Percentiles rank a stretch among this genome's conserved stretches.
phyloP scores from a whole-genome alignment of 805 yeast genomes.

The Blastobotrys robertii region DNA sequence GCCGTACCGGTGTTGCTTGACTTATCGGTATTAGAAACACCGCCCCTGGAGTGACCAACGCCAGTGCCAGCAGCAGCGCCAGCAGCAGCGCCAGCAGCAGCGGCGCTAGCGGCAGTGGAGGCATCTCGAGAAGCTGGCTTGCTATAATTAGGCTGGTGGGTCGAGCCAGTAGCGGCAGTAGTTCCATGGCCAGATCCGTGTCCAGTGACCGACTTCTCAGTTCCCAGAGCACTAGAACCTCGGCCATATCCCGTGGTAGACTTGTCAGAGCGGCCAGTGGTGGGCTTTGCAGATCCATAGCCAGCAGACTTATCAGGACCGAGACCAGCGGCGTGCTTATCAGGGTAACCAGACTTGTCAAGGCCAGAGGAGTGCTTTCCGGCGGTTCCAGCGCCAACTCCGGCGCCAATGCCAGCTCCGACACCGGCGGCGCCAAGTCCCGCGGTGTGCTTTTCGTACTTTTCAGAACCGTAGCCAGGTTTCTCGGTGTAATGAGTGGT shows the following conservation, averaged over 20 bases:
- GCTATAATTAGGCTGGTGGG: background rate
- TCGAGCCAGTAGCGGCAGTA: background rate
- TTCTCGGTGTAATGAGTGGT: background rate
- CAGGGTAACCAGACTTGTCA: background rate
- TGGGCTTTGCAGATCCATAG: too few relatives aligned
- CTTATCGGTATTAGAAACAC: background rate
- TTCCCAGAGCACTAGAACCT: background rate
- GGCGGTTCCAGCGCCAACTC: conserved; percentile 4
- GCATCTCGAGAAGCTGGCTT: background rate
- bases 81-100: conserved; percentile 2
- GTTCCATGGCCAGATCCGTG: background rate
- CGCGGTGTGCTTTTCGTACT: background rate
- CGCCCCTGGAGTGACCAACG: background rate
- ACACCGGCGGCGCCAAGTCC: background rate
- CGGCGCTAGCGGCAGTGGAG: conserved; percentile 4
- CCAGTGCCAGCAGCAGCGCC: conserved; percentile 3
- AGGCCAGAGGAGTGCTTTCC: background rate
- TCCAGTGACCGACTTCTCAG: background rate
- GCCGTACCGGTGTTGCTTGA: background rate
- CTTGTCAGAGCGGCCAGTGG: background rate
- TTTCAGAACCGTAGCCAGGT: background rate
- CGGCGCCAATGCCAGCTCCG: conserved; percentile 2
- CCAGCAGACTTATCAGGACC: background rate
- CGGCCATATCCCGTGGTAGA: background rate
- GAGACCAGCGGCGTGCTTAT: background rate